Evolutionary conservation across 176 grass and related monocot genomes (phyloP).

Genomic region (Phyllostachys edulis): DNA sequence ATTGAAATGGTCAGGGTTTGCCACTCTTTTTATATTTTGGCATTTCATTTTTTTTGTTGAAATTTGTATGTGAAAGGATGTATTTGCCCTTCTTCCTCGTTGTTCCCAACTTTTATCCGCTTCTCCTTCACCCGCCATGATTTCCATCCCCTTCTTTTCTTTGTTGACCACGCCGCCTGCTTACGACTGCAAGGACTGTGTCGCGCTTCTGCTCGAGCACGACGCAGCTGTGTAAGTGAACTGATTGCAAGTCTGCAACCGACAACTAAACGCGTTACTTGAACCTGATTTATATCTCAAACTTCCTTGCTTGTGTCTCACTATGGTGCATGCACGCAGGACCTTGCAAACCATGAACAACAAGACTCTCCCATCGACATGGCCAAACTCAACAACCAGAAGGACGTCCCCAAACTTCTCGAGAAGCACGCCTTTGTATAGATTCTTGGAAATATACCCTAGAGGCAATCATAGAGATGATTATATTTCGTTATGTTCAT

Average conservation of each 20-base stretch:
- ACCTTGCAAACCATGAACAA: slow-evolving; percentile 80
- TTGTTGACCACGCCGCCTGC: slow-evolving; percentile 64
- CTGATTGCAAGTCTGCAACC: too few species aligned
- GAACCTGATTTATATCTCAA: not conserved
- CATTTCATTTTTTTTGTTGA: too few species aligned
- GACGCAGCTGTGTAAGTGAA: slow-evolving; percentile 70
- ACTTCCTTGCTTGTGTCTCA: not conserved
- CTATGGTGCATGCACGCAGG: not conserved
- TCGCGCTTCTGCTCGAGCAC: slow-evolving; percentile 68
- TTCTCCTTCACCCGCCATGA: too few species aligned
- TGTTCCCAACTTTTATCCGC: too few species aligned
- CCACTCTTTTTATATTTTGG: too few species aligned
- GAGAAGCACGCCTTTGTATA: slow-evolving; percentile 94
- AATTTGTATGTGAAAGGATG: too few species aligned
- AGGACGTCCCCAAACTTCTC: slow-evolving; percentile 85
- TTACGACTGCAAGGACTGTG: slow-evolving; percentile 79
- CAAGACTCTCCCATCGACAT: slow-evolving; percentile 81
- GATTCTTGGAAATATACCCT: too few species aligned
- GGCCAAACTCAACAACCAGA: slow-evolving; percentile 84
- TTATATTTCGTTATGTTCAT: too few species aligned
- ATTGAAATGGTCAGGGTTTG: too few species aligned
- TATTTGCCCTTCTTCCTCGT: too few species aligned
- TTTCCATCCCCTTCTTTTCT: too few species aligned
- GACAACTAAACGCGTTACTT: not conserved
- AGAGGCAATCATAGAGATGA: too few species aligned